These are phyloP conservation scores for Flaveria brownii DNA, from an alignment of 129 eudicot species.

Conservation along the genomic window DNA sequence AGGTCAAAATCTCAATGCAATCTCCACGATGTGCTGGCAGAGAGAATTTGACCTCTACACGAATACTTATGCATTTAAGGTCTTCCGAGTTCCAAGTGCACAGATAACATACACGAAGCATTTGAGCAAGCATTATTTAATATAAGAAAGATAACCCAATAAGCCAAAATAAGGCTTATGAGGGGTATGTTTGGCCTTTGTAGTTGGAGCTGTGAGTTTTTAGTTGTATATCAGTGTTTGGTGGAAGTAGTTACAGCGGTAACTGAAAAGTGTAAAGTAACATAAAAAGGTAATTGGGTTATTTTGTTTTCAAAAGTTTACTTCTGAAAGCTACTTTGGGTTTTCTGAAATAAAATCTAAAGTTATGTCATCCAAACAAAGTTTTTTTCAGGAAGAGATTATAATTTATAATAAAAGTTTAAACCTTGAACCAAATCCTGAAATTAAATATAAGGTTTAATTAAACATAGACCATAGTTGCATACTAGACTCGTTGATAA, in stretches of 20 bases:
- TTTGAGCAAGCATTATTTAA: background rate
- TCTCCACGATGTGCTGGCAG: slow-evolving; percentile 2
- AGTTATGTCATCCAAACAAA: background rate
- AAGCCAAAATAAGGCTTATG: background rate
- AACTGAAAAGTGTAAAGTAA: background rate
- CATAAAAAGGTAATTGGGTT: background rate
- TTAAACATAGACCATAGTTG: background rate
- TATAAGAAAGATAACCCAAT: background rate
- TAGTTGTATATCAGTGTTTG: background rate
- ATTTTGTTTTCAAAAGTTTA: background rate
- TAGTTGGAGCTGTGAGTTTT: background rate
- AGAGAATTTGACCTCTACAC: slow-evolving; percentile 11
- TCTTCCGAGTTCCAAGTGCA: background rate
- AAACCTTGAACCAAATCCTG: slow-evolving; percentile 2
- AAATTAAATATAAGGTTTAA: background rate
- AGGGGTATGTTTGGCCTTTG: background rate
- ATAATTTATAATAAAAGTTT: no score
- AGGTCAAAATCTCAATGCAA: background rate
- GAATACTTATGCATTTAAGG: background rate
- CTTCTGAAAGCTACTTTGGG: background rate
- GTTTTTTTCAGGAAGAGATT: background rate
- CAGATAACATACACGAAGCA: background rate
- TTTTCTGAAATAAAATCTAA: background rate
- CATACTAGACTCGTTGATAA: background rate
- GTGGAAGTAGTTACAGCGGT: background rate